Base-by-base conservation (phyloP, 768 basidiomycete genomes). In the Tephrocybe sp. region DNA sequence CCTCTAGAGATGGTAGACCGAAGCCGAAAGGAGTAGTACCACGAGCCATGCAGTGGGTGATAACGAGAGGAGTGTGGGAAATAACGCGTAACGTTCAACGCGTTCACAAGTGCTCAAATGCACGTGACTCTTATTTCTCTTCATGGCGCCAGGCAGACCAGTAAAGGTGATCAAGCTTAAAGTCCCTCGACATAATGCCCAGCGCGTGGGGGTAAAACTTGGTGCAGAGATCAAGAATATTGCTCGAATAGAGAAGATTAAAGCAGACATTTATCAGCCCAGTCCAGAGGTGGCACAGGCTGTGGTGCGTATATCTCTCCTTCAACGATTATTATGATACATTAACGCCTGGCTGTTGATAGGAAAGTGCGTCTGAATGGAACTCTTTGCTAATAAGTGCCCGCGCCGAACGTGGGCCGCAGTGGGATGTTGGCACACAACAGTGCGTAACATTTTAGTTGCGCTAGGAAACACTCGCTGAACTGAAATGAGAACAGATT, bases 371-470 rank as follows among this genome's bases (percentile, higher is more conserved):
- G 9, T 89, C 87, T 9, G 87, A 90, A 57, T 92, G 90, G 90
- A 92, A 92, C 58, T 91, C 89, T 0, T 59, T 90, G 47, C 73
- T 92, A 40, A 78, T 82, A 53, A 85, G 84, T 22, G 90, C 90
- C 3, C 79, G 90, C 33, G 90, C 89, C 7, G 83, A 87, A 52
- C 75, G 90, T 53, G 90, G 90, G 0, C 90, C 90, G 3, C 89
- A 91, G 60, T 92, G 89, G 89, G 90, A 92, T 64, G 74, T 91
- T 34, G 87, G 87, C 14, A 90, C 90, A 12, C 89, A 92, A 64
- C 84, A 87, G 90, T 92, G 58, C 58, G 87, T 76, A n/a, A 41
- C 42, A 52, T 23, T 9, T 19, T 13, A 23, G 19, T 50, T 38
- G 43, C 10, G 4, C 10, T 39, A 14, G 12, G 19, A 20, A 31